phyloP scores from a whole-genome alignment of 805 yeast genomes.

The Lachancea kluyveri region DNA sequence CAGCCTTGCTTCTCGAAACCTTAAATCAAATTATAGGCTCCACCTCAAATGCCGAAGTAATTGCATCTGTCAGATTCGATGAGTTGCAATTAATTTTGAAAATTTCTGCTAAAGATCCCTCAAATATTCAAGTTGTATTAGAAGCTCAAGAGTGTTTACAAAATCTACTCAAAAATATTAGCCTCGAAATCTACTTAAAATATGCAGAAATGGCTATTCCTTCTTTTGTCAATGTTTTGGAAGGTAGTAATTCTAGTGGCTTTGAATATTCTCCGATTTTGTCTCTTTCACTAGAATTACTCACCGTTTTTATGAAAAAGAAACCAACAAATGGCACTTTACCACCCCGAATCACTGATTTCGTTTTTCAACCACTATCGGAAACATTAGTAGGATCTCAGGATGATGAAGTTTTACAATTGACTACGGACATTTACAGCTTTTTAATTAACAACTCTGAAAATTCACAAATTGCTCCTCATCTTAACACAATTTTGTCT shows the following conservation, averaged over 20 bases:
- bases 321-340: constrained; percentile 23
- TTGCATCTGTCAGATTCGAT: too few relatives aligned
- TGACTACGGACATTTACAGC: constrained; percentile 69
- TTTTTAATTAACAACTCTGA: constrained; percentile 43
- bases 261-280: constrained; percentile 48
- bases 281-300: constrained; percentile 35
- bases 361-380: constrained; percentile 22
- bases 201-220: constrained; percentile 52
- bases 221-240: constrained; percentile 36
- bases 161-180: constrained; percentile 45
- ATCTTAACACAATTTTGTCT: constrained; percentile 32
- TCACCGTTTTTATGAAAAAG: constrained; percentile 25
- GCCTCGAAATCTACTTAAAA: constrained; percentile 37
- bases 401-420: constrained; percentile 77
- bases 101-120: constrained; percentile 65
- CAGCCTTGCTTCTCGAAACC: constrained; percentile 65
- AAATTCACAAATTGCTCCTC: constrained; percentile 13
- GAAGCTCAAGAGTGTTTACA: constrained; percentile 68
- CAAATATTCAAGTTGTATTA: constrained; percentile 61
- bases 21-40: constrained; percentile 35
- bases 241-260: constrained; percentile 13
- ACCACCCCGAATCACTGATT: constrained; percentile 22
- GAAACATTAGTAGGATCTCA: constrained; percentile 34
- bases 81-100: constrained; percentile 49
- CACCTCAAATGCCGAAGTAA: constrained; percentile 19